phyloP scores from a whole-genome alignment of 441 rosid species.

The Omphalea diandra region DNA sequence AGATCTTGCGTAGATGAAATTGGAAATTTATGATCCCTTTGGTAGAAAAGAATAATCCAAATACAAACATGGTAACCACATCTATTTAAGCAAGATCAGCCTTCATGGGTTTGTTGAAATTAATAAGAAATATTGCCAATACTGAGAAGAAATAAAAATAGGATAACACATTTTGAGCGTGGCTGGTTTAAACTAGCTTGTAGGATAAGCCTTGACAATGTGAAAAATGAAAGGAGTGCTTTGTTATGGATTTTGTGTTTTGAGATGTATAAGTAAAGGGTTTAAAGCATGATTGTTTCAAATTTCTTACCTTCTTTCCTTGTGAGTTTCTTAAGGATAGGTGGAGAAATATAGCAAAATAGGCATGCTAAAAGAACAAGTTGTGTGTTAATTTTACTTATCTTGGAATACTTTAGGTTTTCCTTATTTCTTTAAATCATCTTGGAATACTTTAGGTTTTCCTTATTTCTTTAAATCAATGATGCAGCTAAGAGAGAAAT shows the following conservation, averaged over 20 bases:
- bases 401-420: conserved; percentile 6
- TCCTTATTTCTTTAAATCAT: conserved; percentile 18
- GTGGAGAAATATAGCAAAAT: not conserved
- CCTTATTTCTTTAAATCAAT: conserved; percentile 7
- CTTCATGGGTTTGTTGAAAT: no score
- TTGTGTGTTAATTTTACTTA: not conserved
- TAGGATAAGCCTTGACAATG: not conserved
- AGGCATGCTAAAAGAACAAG: not conserved
- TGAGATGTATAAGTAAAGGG: not conserved
- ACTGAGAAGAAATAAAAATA: no score
- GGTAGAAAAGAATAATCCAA: not conserved
- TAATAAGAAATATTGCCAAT: not conserved
- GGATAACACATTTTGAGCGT: not conserved
- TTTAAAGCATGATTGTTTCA: not conserved
- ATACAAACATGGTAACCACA: not conserved
- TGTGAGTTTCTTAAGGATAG: not conserved
- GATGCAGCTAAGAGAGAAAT: conserved; percentile 72
- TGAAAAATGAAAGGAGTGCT: not conserved
- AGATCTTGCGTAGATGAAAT: not conserved
- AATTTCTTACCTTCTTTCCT: not conserved
- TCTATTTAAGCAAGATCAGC: no score
- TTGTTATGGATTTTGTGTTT: not conserved
- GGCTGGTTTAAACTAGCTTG: not conserved
- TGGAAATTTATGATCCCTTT: not conserved
- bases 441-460: conserved; percentile 54